These are phyloP conservation scores for Hansfordia pulvinata DNA, from an alignment of 2,329 filamentous ascomycete species.

Conservation along the genomic window DNA sequence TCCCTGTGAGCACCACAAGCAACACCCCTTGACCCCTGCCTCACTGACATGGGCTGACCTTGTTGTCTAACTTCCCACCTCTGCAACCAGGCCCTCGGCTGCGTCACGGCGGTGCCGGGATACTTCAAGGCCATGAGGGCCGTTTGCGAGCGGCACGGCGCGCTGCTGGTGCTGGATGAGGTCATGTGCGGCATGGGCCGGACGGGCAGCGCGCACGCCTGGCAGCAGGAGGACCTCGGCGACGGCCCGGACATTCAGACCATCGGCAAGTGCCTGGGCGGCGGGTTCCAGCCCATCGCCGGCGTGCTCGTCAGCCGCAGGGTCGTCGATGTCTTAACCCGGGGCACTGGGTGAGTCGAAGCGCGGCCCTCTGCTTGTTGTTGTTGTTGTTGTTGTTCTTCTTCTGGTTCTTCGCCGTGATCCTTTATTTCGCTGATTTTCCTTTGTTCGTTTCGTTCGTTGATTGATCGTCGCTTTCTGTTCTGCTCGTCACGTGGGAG, in stretches of 20 bases:
- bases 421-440: neutral
- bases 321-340: conserved; percentile 30
- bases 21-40: no score
- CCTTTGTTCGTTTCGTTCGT: no score
- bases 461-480: no score
- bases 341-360: conserved; percentile 18
- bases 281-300: conserved; percentile 48
- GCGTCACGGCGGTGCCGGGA: conserved; percentile 49
- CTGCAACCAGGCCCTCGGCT: conserved; percentile 36
- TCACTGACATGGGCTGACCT: conserved; percentile 9
- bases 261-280: conserved; percentile 52
- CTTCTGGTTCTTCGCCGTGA: neutral
- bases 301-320: conserved; percentile 39
- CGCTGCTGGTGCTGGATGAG: conserved; percentile 67
- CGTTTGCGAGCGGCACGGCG: conserved; percentile 58
- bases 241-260: conserved; percentile 52
- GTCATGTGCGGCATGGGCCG: conserved; percentile 58
- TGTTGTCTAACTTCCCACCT: neutral
- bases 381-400: no score
- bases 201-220: conserved; percentile 45
- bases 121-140: conserved; percentile 57
- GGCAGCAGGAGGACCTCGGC: conserved; percentile 43
- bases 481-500: no score
- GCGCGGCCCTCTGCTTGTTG: no score
- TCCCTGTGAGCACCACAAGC: no score